Evolutionary conservation across 352 stramenopile species (phyloP).

Genomic region (Globisporangium takayamanum): DNA sequence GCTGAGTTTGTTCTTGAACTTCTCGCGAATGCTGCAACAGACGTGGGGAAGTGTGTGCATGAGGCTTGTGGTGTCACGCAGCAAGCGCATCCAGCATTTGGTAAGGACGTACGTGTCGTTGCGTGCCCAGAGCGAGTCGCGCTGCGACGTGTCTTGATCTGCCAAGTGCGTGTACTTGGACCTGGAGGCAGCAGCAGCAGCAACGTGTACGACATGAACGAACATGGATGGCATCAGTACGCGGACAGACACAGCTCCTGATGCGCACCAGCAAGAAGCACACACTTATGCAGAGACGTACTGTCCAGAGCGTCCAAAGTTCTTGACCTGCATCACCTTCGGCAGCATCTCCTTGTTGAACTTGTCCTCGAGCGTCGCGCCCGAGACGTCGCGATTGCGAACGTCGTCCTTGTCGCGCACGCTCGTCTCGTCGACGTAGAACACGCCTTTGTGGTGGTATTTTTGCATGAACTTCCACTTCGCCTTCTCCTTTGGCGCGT

Average conservation of each 20-base stretch:
- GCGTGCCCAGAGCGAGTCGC: constrained; percentile 71
- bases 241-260: neutral
- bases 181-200: constrained; percentile 17
- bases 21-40: constrained; percentile 55
- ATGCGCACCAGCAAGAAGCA: neutral
- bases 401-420: constrained; percentile 87
- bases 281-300: constrained; percentile 19
- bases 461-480: constrained; percentile 96
- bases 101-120: constrained; percentile 43
- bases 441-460: constrained; percentile 98
- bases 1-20: constrained; percentile 67
- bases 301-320: constrained; percentile 95
- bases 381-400: constrained; percentile 84
- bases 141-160: constrained; percentile 94
- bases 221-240: neutral
- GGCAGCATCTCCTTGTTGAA: constrained; percentile 93
- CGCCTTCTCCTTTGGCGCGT: constrained; percentile 69
- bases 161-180: constrained; percentile 98
- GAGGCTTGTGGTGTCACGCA: neutral
- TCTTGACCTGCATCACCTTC: constrained; percentile 97
- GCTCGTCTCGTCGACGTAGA: constrained; percentile 96
- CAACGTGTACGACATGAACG: neutral
- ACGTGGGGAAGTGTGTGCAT: neutral
- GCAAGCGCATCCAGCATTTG: neutral
- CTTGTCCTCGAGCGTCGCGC: constrained; percentile 90